These are phyloP conservation scores for Sugiyamaella floridensis DNA, from an alignment of 805 yeast species.

Conservation along the genomic window DNA sequence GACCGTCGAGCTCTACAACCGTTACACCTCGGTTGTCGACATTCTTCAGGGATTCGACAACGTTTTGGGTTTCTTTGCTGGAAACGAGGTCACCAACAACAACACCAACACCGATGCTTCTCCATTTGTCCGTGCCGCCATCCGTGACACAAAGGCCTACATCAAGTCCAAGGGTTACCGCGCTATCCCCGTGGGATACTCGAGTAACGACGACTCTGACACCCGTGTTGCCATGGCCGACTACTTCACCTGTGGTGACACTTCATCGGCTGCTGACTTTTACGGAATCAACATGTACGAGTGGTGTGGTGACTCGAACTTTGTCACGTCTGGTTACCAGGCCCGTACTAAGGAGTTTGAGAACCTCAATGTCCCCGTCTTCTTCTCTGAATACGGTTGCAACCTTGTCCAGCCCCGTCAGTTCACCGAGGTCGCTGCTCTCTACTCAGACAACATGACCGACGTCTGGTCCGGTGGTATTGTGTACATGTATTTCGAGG, in stretches of 20 bases:
- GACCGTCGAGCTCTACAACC: constrained; percentile 60
- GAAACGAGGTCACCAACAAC: constrained; percentile 92
- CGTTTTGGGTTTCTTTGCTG: constrained; percentile 91
- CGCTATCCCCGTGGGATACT: constrained; percentile 85
- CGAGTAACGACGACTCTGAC: constrained; percentile 80
- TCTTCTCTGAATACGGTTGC: constrained; percentile 89
- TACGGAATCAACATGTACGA: constrained; percentile 84
- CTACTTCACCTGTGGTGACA: constrained; percentile 77
- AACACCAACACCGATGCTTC: constrained; percentile 77
- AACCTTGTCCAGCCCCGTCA: constrained; percentile 65
- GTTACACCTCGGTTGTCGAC: constrained; percentile 82
- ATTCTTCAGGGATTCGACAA: constrained; percentile 69
- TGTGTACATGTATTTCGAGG: constrained; percentile 86
- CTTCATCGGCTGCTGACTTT: constrained; percentile 56
- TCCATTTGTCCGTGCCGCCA: constrained; percentile 91
- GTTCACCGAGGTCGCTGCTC: constrained; percentile 66
- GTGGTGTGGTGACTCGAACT: constrained; percentile 66
- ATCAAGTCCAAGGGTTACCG: constrained; percentile 62
- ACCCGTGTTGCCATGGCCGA: constrained; percentile 75
- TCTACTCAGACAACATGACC: constrained; percentile 67
- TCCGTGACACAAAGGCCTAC: constrained; percentile 80
- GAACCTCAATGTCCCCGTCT: constrained; percentile 69
- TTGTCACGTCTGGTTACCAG: constrained; percentile 56
- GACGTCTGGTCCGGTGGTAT: constrained; percentile 93
- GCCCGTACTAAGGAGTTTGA: constrained; percentile 66